Evolutionary conservation across 2,329 filamentous ascomycete species (phyloP), one percentile per base, ranked within the genome.

Genomic region (Fusarium lyarnte): DNA sequence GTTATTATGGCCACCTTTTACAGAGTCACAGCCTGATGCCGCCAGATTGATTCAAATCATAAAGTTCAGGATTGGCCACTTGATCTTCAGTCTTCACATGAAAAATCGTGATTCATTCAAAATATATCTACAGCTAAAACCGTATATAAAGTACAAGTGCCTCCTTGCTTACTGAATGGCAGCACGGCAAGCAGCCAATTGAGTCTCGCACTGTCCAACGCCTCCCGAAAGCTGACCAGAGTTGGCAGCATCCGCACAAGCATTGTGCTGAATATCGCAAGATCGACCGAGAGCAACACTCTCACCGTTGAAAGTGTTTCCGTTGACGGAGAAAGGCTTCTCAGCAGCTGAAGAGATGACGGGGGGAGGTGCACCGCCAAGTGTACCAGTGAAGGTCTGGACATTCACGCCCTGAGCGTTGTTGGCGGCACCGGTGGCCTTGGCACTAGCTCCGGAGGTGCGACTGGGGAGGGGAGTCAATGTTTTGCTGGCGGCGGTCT

Each of bases 181-280:
- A 53, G 49, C 49, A 2, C 49, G 49, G 13, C 49, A 53, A 17
- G 49, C 49, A 53, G 49, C 23, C 49, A 53, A n/a, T 6, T 59
- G 57, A 6, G 46, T 54, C 23, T 59, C 57, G 10, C 57, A 59
- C 29, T 59, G 57, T 1, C 23, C 46, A 14, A 59, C 43, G 1
- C 57, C 57, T n/a, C 57, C 57, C 10, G 10, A 5, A n/a, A 59
- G 57, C 12, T 59, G 17, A 13, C 57, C 57, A 42, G 57, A 59
- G 36, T 59, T 59, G 14, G 57, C 57, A 23, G 57, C 57, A 3
- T 59, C 12, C 1, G 57, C 57, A 17, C 57, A 59, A n/a, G 57
- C 57, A 25, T 59, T 59, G 6, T 59, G 46, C 29, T 59, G 57
- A 3, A 59, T 59, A 23, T 59, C 57, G 5, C 57, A 59, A 17